Conservation (phyloP, 352 stramenopile species). For the Aphanomyces stellatus region DNA sequence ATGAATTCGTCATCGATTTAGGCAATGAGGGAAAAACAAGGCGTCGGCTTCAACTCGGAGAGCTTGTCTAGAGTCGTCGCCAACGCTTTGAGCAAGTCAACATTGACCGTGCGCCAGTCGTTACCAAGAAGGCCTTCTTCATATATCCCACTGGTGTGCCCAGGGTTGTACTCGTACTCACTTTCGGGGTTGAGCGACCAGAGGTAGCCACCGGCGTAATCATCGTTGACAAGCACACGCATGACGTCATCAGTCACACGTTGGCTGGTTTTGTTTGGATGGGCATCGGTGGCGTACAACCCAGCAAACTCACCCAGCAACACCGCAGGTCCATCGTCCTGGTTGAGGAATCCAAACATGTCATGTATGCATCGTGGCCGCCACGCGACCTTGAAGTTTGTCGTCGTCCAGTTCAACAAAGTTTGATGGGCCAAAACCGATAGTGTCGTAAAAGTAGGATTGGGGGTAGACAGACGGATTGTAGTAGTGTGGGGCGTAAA, state of each 20-base stretch:
- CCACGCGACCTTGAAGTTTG: constrained; percentile 40
- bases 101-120: constrained; percentile 61
- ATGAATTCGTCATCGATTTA: too few relatives aligned
- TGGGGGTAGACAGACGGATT: constrained; percentile 52
- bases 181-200: constrained; percentile 70
- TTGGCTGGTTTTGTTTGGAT: constrained; percentile 48
- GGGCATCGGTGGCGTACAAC: constrained; percentile 46
- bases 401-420: constrained; percentile 50
- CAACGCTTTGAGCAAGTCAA: constrained; percentile 52
- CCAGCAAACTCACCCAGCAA: constrained; percentile 61
- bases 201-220: constrained; percentile 61
- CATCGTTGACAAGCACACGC: constrained; percentile 37
- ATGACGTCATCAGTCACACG: constrained; percentile 61
- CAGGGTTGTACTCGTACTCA: constrained; percentile 66
- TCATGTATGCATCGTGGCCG: constrained; percentile 54
- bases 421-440: constrained; percentile 25
- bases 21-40: constrained; percentile 50
- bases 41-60: constrained; percentile 54
- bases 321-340: constrained; percentile 35
- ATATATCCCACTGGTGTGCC: constrained; percentile 46
- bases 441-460: constrained; percentile 42
- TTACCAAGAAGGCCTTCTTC: constrained; percentile 52
- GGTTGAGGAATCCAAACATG: constrained; percentile 59
- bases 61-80: constrained; percentile 37
- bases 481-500: constrained; percentile 71